Base-by-base conservation (phyloP, 2,329 filamentous ascomycete species). In the Hymenoscyphus repandus region DNA sequence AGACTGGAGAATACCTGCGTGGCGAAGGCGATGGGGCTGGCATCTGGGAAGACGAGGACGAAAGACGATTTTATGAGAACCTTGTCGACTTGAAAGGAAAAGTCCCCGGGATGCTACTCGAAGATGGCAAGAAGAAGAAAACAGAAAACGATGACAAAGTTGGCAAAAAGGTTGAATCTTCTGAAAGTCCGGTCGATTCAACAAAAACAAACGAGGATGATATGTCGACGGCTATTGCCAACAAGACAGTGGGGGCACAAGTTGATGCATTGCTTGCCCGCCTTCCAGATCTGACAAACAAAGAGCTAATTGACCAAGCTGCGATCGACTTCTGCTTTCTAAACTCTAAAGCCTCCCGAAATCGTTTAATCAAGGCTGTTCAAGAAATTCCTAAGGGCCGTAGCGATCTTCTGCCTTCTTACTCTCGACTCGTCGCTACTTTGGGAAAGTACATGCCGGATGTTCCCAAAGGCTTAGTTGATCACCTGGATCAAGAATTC, bases 41-140 rank as follows among this genome's bases (percentile, higher is more conserved):
- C 0, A 97, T 99, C 56, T 99, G 93, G 93, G 91, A 96, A 71
- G 93, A 99, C 62, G 93, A 99, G 65, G 93, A 99, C 49, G 92
- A 99, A 70, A 84, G 93, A 53, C 88, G 93, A 54, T 99, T 99
- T 68, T 99, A 99, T 70, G 93, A 99, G 73, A 97, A 96, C 58
- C 70, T 99, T 10, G 87, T 95, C 11, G 93, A 99, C 65, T 74
- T 99, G 13, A 96, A 95, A 66, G 93, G 95, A 60, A 95, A 96
- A 61, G 93, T 99, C 2, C 95, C 93, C 0, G 86, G 86, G 1
- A 95, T 99, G 61, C 75, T 99, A 7, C 80, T 99, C 1, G 93
- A 99, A 64, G 93, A 97, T 61, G 83, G 82, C 47, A 96, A 95
- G 70, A 97, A 96, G 74, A 96, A 95, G 72, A 96, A 95, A 66